These are phyloP conservation scores for Vaccinium macrocarpon DNA, from an alignment of 148 eudicot genomes.

Conservation along the genomic window DNA sequence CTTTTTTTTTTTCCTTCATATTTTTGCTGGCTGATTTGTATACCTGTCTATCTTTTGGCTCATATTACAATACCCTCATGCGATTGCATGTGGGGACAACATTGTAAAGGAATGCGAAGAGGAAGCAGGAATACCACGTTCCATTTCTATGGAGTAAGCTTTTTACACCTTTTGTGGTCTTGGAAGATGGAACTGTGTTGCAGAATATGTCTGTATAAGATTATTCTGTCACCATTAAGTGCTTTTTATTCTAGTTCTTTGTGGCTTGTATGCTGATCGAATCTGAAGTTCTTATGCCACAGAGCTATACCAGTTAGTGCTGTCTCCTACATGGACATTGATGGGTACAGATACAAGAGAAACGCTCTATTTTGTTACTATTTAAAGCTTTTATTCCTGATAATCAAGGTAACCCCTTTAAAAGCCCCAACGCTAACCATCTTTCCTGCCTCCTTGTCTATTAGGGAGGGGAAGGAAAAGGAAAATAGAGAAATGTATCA, in stretches of 20 bases:
- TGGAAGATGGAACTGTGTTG: slow-evolving; percentile 4
- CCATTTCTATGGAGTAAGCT: slow-evolving; percentile 57
- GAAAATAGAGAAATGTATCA: neutral
- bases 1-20: neutral
- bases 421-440: neutral
- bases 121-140: slow-evolving; percentile 81
- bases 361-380: slow-evolving; percentile 66
- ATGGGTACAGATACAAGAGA: too few species aligned
- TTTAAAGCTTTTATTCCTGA: slow-evolving; percentile 75
- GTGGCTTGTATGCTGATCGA: too few species aligned
- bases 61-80: slow-evolving; percentile 63
- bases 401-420: slow-evolving; percentile 53
- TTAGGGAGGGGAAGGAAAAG: neutral
- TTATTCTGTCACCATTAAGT: neutral
- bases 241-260: neutral
- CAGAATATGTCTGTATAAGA: neutral
- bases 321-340: too few species aligned
- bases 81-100: slow-evolving; percentile 73
- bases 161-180: neutral
- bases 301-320: too few species aligned
- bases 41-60: slow-evolving; percentile 9
- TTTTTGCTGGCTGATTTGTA: neutral
- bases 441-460: neutral
- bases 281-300: too few species aligned
- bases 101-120: slow-evolving; percentile 91